Evolutionary conservation across 805 yeast species (phyloP).

Genomic region (Priceomyces melissophilus): DNA sequence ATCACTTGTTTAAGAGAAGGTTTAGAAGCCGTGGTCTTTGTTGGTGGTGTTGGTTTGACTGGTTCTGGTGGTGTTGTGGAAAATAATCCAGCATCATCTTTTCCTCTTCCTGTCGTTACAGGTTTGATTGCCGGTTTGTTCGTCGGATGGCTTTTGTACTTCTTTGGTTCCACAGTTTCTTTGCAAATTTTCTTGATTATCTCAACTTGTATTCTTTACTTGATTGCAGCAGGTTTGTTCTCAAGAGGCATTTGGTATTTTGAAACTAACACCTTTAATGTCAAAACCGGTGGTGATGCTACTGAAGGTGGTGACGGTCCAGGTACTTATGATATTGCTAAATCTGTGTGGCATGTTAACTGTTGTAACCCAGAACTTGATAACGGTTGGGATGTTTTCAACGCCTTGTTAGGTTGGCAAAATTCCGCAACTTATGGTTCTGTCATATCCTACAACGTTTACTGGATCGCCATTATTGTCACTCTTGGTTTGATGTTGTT

Average conservation of each 20-base stretch:
- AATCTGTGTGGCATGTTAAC: conserved; percentile 92
- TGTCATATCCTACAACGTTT: conserved; percentile 79
- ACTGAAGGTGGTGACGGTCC: conserved; percentile 91
- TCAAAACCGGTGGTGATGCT: conserved; percentile 88
- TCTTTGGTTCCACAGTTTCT: conserved; percentile 79
- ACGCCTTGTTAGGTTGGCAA: conserved; percentile 95
- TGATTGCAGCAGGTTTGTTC: conserved; percentile 89
- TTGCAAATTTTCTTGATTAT: conserved; percentile 81
- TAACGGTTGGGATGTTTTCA: conserved; percentile 97
- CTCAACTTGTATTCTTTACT: conserved; percentile 84
- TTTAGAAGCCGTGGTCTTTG: conserved; percentile 49
- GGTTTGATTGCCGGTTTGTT: conserved; percentile 78
- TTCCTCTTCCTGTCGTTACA: conserved; percentile 89
- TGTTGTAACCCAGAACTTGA: conserved; percentile 93
- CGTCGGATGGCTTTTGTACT: conserved; percentile 71
- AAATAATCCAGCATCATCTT: conserved; percentile 45
- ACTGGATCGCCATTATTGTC: conserved; percentile 72
- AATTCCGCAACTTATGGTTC: conserved; percentile 94
- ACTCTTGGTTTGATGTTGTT: conserved; percentile 60
- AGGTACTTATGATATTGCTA: conserved; percentile 82
- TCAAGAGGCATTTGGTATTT: conserved; percentile 93
- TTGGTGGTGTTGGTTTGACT: conserved; percentile 39
- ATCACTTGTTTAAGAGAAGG: conserved; percentile 95
- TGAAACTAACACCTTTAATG: conserved; percentile 62
- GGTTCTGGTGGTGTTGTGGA: conserved; percentile 9